Base-by-base conservation (phyloP, 192 early-diverging fungal genomes). In the Martensiomyces pterosporus region DNA sequence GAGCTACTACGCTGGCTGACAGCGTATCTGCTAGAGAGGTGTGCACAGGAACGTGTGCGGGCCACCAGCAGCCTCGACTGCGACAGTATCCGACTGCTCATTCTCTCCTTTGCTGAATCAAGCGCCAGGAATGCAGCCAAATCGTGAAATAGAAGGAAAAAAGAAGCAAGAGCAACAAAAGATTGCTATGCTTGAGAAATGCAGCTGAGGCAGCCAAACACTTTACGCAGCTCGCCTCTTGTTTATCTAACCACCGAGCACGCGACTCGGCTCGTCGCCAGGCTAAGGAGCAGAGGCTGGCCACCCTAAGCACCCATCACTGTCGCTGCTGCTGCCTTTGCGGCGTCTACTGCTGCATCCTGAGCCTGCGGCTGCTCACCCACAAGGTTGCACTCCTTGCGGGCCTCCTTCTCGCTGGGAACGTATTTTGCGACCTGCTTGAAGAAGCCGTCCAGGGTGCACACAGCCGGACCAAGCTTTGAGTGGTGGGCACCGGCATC, bases 381-480 rank as follows among this genome's bases (percentile, higher is more conserved):
- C n/a, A n/a, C n/a, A 5, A 32, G 12, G 12, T 32, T 32, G 48
- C 47, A 55, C 21, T 49, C 60, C 4, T 24, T 18, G 19, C 23
- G 44, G 2, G 47, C 17, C 22, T 75, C 72, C 9, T 48, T 46
- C 12, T 65, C 52, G 49, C 47, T 60, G 16, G 62, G 29, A 0
- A 64, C 57, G 44, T 62, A 67, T 37, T 52, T 57, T 10, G 66
- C 65, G 5, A 65, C 33, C 46, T 69, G 66, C 62, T 65, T 65
- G 38, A 70, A 70, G 43, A 76, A 76, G 41, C 63, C 73, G 39
- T 76, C 73, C 1, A 76, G 67, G 7, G 73, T 76, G 25, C 73
- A 76, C 24, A 64, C 52, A 0, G 60, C 27, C 5, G 66, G 24
- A 13, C 73, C 73, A 2, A 70, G 48, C 37, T 39, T 25, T 4